Percentiles rank a stretch among this genome's conserved stretches.
Conservation (phyloP, 495 filamentous ascomycete species). For the Tirmania nivea region DNA sequence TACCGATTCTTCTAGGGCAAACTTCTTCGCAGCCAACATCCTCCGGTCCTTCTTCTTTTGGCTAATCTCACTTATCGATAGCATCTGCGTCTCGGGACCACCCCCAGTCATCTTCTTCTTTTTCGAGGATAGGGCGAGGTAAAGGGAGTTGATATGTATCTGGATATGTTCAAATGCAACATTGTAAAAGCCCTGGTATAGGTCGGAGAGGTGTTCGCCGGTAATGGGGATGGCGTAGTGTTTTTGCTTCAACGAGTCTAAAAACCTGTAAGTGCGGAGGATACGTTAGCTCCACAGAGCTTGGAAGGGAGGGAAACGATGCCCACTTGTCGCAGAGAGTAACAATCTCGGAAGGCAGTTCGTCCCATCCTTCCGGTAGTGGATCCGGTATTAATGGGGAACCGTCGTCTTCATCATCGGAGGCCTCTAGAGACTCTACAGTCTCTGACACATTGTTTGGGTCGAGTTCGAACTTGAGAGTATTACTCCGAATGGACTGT, state of each 20-base stretch:
- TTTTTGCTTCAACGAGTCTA: conserved; percentile 73
- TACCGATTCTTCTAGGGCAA: conserved; percentile 72
- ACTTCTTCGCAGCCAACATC: conserved; percentile 49
- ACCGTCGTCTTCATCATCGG: conserved; percentile 28
- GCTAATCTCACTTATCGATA: conserved; percentile 66
- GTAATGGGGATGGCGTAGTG: conserved; percentile 65
- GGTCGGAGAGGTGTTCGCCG: conserved; percentile 57
- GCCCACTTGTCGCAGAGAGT: conserved; percentile 67
- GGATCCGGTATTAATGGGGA: conserved; percentile 5
- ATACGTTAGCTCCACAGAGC: background rate
- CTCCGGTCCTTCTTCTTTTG: conserved; percentile 57
- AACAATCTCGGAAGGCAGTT: conserved; percentile 78
- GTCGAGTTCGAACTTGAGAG: background rate
- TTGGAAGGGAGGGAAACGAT: background rate
- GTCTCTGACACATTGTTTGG: conserved; percentile 24
- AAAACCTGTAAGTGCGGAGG: conserved; percentile 40
- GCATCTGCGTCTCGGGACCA: conserved; percentile 42
- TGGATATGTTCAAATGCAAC: conserved; percentile 62
- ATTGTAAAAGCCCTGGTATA: conserved; percentile 89
- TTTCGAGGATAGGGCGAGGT: conserved; percentile 17
- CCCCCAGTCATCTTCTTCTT: conserved; percentile 18
- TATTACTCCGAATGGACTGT: background rate
- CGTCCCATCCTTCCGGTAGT: conserved; percentile 39
- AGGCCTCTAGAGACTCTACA: conserved; percentile 29
- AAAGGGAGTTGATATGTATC: conserved; percentile 50